These are phyloP conservation scores for Verticillium klebahnii DNA, from an alignment of 2,329 filamentous ascomycete genomes.

Conservation along the genomic window DNA sequence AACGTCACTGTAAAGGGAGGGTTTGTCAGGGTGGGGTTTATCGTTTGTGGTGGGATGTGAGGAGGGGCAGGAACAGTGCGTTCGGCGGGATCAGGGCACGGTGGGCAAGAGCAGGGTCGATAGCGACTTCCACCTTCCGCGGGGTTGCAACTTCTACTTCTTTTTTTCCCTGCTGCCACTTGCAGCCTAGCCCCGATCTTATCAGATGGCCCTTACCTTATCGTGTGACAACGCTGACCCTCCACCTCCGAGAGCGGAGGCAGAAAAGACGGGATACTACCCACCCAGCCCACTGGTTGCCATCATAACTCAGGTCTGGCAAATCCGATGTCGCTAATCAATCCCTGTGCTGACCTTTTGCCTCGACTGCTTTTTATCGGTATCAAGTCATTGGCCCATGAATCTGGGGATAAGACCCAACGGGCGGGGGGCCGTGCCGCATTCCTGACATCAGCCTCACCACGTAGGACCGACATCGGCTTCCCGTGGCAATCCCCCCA, in stretches of 20 bases:
- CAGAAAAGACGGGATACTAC: background rate
- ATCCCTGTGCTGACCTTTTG: background rate
- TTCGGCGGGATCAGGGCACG: background rate
- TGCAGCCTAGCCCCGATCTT: background rate
- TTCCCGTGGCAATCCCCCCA: background rate
- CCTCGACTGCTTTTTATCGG: background rate
- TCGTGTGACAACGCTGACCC: background rate
- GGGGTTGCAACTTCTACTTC: background rate
- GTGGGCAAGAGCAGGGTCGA: background rate
- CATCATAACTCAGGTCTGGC: background rate
- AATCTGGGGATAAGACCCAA: background rate
- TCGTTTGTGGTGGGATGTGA: constrained; percentile 3
- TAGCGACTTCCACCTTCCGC: background rate
- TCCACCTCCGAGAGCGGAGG: background rate
- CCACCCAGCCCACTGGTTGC: background rate
- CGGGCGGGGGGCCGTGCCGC: background rate
- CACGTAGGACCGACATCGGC: background rate
- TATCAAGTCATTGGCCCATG: background rate
- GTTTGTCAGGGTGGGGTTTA: constrained; percentile 11
- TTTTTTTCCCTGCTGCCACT: background rate
- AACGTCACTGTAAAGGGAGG: constrained; percentile 6
- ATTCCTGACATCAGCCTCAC: background rate
- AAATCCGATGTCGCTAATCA: background rate
- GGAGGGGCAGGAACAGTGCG: background rate
- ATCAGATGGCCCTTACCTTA: background rate